phyloP scores from a whole-genome alignment of 352 stramenopile genomes.

The Globisporangium canariense region DNA sequence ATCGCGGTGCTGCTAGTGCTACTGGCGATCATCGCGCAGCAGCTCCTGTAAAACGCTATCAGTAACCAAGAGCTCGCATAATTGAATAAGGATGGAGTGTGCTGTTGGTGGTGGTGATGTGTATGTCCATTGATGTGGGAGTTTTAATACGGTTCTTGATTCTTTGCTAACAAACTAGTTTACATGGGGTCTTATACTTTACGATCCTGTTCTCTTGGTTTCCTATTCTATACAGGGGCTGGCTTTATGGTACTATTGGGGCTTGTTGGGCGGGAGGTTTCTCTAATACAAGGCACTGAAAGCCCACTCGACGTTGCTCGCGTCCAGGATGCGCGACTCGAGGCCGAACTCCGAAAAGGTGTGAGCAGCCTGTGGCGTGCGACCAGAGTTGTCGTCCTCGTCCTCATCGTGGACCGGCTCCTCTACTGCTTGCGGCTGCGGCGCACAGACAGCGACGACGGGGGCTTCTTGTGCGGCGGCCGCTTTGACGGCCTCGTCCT shows the following conservation, averaged over 20 bases:
- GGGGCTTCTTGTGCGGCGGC: background rate
- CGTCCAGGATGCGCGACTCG: constrained; percentile 53
- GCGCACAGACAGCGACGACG: background rate
- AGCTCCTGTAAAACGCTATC: constrained; percentile 3
- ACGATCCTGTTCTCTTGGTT: constrained; percentile 16
- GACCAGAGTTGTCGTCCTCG: constrained; percentile 16
- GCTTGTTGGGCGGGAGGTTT: background rate
- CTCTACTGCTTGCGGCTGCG: background rate
- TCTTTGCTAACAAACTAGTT: constrained; percentile 13
- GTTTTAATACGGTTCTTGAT: background rate
- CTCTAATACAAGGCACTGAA: constrained; percentile 76
- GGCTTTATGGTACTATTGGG: constrained; percentile 17
- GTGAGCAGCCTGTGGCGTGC: constrained; percentile 21
- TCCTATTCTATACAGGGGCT: constrained; percentile 17
- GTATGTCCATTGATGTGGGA: constrained; percentile 5
- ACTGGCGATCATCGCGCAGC: constrained; percentile 21
- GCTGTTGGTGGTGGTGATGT: background rate
- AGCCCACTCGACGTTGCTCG: constrained; percentile 67
- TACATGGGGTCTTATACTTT: constrained; percentile 27
- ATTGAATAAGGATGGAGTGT: too few relatives aligned
- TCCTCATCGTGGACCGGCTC: background rate
- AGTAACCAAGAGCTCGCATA: too few relatives aligned
- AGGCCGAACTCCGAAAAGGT: constrained; percentile 79
- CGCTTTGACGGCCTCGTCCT: constrained; percentile 16
- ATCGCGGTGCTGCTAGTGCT: constrained; percentile 35